phyloP scores from a whole-genome alignment of 2,329 filamentous ascomycete species.

The Thielaviopsis punctulata region DNA sequence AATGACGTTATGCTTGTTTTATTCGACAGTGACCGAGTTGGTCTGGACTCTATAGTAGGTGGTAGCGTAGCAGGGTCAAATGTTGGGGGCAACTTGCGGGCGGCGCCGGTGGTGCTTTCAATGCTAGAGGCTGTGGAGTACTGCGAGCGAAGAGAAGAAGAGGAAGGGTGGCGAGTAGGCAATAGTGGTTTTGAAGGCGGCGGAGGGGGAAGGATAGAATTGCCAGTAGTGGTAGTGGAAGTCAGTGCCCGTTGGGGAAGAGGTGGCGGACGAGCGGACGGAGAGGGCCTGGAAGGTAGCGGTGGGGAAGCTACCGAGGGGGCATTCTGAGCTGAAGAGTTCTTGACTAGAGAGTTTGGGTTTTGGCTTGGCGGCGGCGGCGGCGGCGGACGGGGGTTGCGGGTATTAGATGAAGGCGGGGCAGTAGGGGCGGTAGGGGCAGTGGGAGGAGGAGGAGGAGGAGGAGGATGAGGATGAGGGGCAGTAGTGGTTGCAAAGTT shows the following conservation, averaged over 20 bases:
- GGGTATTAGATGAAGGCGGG: no score
- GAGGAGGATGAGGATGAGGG: background rate
- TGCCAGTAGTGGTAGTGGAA: background rate
- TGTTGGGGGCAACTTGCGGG: slow-evolving; percentile 37
- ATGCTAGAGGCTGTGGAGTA: slow-evolving; percentile 34
- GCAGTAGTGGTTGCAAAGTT: slow-evolving; percentile 24
- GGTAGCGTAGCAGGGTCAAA: slow-evolving; percentile 40
- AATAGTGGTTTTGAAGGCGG: slow-evolving; percentile 20
- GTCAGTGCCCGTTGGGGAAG: slow-evolving; percentile 15
- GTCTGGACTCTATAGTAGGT: no score
- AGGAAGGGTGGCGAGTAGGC: slow-evolving; percentile 33
- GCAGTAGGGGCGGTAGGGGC: background rate
- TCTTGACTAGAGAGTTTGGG: background rate
- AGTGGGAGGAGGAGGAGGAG: background rate
- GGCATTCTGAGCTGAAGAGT: background rate
- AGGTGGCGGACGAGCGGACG: slow-evolving; percentile 14
- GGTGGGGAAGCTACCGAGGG: slow-evolving; percentile 14
- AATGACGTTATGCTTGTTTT: no score
- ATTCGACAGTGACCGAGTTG: no score
- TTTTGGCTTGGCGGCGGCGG: slow-evolving; percentile 11
- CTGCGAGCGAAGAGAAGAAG: slow-evolving; percentile 37
- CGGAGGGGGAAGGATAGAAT: background rate
- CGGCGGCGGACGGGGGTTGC: slow-evolving; percentile 21
- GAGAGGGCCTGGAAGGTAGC: slow-evolving; percentile 26
- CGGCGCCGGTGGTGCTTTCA: slow-evolving; percentile 21